Evolutionary conservation across 441 rosid species (phyloP).

Genomic region (Jatropha multifida): DNA sequence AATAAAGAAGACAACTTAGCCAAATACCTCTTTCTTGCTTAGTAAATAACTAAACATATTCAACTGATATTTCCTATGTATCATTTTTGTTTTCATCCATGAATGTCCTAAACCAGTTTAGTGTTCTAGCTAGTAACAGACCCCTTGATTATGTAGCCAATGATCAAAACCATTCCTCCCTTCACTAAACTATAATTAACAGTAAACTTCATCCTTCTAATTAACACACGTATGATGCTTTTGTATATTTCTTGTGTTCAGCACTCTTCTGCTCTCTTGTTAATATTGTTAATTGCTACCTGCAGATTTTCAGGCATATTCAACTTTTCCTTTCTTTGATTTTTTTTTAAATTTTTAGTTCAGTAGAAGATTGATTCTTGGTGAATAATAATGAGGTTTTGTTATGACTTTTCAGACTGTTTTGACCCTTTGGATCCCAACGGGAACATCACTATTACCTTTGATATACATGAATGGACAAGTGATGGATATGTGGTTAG

Average conservation of each 20-base stretch:
- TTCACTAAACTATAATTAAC: constrained; percentile 15
- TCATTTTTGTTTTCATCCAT: constrained; percentile 15
- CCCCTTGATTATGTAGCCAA: constrained; percentile 12
- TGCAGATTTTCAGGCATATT: constrained; percentile 41
- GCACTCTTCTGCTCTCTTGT: constrained; percentile 11
- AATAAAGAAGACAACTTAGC: no score
- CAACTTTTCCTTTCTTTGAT: constrained; percentile 14
- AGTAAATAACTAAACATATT: no score
- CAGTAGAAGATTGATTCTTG: background rate
- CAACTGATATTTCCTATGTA: constrained; percentile 26
- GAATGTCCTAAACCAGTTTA: background rate
- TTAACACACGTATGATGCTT: no score
- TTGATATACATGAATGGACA: constrained; percentile 42
- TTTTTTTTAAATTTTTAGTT: background rate
- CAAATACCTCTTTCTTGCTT: no score
- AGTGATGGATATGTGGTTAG: constrained; percentile 57
- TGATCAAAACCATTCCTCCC: background rate
- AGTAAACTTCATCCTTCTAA: background rate
- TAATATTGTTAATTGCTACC: constrained; percentile 19
- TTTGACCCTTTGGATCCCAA: constrained; percentile 62
- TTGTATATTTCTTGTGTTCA: background rate
- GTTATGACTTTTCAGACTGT: constrained; percentile 41
- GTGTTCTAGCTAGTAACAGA: background rate
- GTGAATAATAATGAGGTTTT: background rate
- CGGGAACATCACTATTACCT: constrained; percentile 53